These are phyloP conservation scores for Gossypium davidsonii DNA, from an alignment of 441 rosid species.

Conservation along the genomic window DNA sequence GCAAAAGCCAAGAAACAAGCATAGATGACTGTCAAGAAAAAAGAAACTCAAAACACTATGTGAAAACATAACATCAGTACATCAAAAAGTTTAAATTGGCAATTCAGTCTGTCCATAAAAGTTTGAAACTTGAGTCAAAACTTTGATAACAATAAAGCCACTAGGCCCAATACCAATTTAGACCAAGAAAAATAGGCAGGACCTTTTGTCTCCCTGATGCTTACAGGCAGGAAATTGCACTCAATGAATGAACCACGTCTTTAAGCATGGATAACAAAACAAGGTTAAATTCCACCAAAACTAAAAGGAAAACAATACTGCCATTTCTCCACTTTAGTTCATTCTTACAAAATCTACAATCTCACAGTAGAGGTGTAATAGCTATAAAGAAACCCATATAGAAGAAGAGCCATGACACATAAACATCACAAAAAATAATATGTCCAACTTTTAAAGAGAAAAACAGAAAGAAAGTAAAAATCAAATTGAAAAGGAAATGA, in stretches of 20 bases:
- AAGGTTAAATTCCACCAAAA: background rate
- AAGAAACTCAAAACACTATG: background rate
- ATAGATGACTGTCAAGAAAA: background rate
- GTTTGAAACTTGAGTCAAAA: background rate
- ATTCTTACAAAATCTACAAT: background rate
- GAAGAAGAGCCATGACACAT: background rate
- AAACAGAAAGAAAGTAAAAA: background rate
- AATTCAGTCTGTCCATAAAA: background rate
- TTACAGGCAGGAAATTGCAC: background rate
- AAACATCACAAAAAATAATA: background rate
- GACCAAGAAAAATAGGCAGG: background rate
- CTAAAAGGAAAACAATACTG: background rate
- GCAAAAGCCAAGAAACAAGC: background rate
- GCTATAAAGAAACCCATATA: background rate
- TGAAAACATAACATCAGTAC: background rate
- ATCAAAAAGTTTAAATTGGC: background rate
- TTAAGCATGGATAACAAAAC: background rate
- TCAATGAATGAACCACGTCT: background rate
- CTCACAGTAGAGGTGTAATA: background rate
- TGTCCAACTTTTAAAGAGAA: background rate
- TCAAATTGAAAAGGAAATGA: background rate
- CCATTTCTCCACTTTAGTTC: background rate
- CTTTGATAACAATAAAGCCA: background rate
- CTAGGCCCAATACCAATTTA: background rate
- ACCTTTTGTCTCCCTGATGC: background rate